Evolutionary conservation across 805 yeast species (phyloP), one percentile per base, ranked within the genome.

Genomic region (Kazachstania kunashirensis): DNA sequence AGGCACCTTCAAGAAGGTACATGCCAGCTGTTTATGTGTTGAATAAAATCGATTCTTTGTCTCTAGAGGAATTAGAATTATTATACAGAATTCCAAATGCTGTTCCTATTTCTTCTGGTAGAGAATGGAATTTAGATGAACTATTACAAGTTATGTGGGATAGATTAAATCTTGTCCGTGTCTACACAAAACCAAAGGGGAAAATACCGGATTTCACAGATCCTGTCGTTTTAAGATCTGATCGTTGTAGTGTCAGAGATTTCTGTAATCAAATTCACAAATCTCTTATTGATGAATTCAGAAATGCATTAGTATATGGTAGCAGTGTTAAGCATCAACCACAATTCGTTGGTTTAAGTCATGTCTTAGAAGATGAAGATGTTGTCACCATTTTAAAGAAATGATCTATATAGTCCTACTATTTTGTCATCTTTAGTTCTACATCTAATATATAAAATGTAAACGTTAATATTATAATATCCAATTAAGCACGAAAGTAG

Each of bases 51-150:
- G 99, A 92, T 62, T 79, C 96, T 9, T 82, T 92, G 56, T 82
- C 96, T 6, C 72, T 89, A 37, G 94, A 92, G 63, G 99, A 92
- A 61, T 73, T 92, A 49, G 95, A 92, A 48, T 65, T 92, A 41
- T 63, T 92, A 44, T 81, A 84, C 67, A 76, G 92, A 57, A 92
- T 92, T 50, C 98, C 98, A 34, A 79, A 92, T 63, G 96, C 97
- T 6, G 94, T 92, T 35, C 98, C 98, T 27, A 89, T 92, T 43
- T 84, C 96, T 8, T 82, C 96, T 6, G 97, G 94, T 44, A 73
- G 82, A 56, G 95, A 94, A 47, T 92, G 98, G 98, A 92, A 92
- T 57, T 67, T 92, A 55, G 98, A 92, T 62, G 97, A 89, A 62
- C 70, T 92, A 48, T 68, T 92, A 49, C 95, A 89, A 54, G 69